phyloP scores from a whole-genome alignment of 2,329 filamentous ascomycete species.

The Fusarium cicatricum region DNA sequence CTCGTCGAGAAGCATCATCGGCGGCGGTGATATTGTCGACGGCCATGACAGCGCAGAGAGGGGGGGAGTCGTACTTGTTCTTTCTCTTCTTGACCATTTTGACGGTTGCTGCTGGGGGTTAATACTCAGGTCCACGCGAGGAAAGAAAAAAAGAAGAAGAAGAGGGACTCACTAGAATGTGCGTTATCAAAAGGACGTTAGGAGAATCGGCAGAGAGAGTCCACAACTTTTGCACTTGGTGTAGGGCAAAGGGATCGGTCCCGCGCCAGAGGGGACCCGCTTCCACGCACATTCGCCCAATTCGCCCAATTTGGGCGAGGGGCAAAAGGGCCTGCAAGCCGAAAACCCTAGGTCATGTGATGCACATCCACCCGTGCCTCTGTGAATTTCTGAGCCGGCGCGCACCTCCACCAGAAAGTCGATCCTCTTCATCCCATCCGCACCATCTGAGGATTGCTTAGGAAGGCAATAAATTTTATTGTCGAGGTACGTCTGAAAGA shows the following conservation, averaged over 20 bases:
- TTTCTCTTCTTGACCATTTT: conserved; percentile 79
- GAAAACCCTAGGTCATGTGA: conserved; percentile 46
- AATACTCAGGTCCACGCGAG: conserved; percentile 47
- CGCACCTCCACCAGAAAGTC: conserved; percentile 40
- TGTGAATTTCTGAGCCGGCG: conserved; percentile 43
- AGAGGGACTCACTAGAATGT: conserved; percentile 45
- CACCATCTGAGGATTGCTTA: conserved; percentile 68
- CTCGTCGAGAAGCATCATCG: conserved; percentile 28
- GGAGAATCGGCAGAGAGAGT: conserved; percentile 19
- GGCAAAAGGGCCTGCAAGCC: conserved; percentile 22
- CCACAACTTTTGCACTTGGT: conserved; percentile 29
- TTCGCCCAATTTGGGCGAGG: background rate
- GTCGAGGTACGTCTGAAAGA: conserved; percentile 69
- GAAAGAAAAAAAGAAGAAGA: conserved; percentile 35
- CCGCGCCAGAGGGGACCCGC: background rate
- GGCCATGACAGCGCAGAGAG: conserved; percentile 21
- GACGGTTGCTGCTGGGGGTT: conserved; percentile 59
- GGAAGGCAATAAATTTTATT: conserved; percentile 67
- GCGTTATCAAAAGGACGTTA: conserved; percentile 42
- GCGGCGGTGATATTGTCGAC: conserved; percentile 10
- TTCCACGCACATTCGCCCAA: conserved; percentile 7
- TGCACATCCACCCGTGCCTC: conserved; percentile 6
- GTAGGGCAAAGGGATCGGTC: conserved; percentile 32
- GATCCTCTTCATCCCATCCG: conserved; percentile 46
- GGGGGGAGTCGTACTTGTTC: conserved; percentile 64